A percentile compares a stretch with the other conserved stretches of the same genome.
Conservation (phyloP, 768 basidiomycete species). For the Harrya chromipes region DNA sequence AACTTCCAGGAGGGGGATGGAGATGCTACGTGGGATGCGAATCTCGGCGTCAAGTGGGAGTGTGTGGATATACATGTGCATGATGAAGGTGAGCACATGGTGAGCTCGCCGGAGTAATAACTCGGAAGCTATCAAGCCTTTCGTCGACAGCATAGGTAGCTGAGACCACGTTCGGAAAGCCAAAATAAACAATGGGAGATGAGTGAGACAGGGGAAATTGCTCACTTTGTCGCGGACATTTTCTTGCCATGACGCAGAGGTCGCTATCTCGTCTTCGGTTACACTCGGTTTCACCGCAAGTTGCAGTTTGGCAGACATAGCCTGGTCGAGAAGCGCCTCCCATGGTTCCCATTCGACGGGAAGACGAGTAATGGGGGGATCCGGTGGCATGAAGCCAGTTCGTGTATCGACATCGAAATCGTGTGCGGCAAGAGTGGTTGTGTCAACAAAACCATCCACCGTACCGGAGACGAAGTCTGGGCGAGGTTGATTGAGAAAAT, state of each 20-base stretch:
- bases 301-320: conserved; percentile 47
- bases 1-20: conserved; percentile 73
- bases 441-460: conserved; percentile 36
- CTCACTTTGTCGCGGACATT: conserved; percentile 48
- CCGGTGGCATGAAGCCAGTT: conserved; percentile 89
- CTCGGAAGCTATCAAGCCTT: conserved; percentile 47
- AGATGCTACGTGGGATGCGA: conserved; percentile 64
- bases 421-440: conserved; percentile 70
- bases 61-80: conserved; percentile 78
- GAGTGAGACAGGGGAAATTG: neutral
- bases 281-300: conserved; percentile 48
- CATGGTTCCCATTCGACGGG: conserved; percentile 64
- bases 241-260: conserved; percentile 53
- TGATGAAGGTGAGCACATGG: conserved; percentile 65
- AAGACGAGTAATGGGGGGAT: conserved; percentile 63
- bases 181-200: neutral
- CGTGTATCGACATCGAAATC: conserved; percentile 91
- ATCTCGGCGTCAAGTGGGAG: conserved; percentile 48
- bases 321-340: conserved; percentile 61
- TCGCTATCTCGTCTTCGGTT: conserved; percentile 33
- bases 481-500: conserved; percentile 37
- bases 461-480: conserved; percentile 27
- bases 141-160: conserved; percentile 53
- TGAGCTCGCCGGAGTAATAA: conserved; percentile 67
- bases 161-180: conserved; percentile 22